phyloP scores from a whole-genome alignment of 179 eudicot species.

The Beta macrorhiza region DNA sequence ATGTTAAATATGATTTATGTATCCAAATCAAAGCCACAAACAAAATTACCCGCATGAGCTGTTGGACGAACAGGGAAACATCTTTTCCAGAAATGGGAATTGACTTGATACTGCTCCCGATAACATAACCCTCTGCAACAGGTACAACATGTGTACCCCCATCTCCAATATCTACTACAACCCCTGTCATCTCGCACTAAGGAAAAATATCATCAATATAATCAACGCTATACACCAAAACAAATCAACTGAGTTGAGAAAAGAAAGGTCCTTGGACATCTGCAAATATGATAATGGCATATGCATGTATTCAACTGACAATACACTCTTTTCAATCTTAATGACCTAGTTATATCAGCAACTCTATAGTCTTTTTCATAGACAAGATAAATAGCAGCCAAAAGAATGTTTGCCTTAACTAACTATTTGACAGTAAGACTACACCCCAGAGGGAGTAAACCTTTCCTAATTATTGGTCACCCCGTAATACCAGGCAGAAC shows the following conservation, averaged over 20 bases:
- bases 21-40: slow-evolving; percentile 3
- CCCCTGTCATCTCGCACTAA: slow-evolving; percentile 99
- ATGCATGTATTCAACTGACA: not conserved
- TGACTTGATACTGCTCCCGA: slow-evolving; percentile 93
- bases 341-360: not conserved
- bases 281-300: not conserved
- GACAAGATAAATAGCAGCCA: not conserved
- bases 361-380: not conserved
- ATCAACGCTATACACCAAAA: slow-evolving; percentile 9
- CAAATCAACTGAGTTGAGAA: not conserved
- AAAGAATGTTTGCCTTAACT: not conserved
- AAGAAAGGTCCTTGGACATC: not conserved
- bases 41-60: slow-evolving; percentile 72
- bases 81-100: slow-evolving; percentile 84
- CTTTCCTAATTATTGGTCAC: not conserved
- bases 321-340: not conserved
- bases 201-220: slow-evolving; percentile 30
- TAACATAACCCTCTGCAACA: slow-evolving; percentile 97
- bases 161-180: slow-evolving; percentile 94
- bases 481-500: too few species aligned
- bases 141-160: slow-evolving; percentile 97
- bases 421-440: not conserved
- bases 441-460: not conserved
- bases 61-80: slow-evolving; percentile 81
- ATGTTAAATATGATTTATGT: not conserved